A percentile compares a stretch with the other conserved stretches of the same genome.
phyloP scores from a whole-genome alignment of 2,329 filamentous ascomycete genomes.

The Tolypocladium nubicola region DNA sequence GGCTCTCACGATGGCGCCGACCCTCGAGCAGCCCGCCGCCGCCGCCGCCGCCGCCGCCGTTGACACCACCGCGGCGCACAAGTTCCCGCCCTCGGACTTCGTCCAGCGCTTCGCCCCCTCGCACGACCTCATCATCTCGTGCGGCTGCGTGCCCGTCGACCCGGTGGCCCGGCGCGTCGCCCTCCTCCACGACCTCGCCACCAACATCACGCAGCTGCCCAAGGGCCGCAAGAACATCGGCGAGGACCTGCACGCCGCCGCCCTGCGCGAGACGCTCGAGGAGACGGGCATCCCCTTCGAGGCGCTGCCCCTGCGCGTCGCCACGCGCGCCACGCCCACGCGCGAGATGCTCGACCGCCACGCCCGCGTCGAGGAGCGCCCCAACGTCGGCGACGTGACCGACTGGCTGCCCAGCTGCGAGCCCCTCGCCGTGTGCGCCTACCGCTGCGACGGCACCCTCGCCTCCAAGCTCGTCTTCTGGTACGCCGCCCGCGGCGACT shows the following conservation, averaged over 20 bases:
- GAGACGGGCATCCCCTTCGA: constrained; percentile 33
- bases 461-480: constrained; percentile 29
- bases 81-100: background rate
- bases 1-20: background rate
- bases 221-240: constrained; percentile 38
- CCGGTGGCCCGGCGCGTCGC: constrained; percentile 23
- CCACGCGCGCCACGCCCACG: constrained; percentile 22
- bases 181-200: constrained; percentile 30
- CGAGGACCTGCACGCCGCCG: constrained; percentile 29
- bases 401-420: constrained; percentile 21
- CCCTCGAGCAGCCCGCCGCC: background rate
- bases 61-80: background rate
- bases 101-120: constrained; percentile 25
- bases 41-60: background rate
- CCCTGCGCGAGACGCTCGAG: constrained; percentile 35
- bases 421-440: constrained; percentile 23
- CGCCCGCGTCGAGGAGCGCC: constrained; percentile 5
- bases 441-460: constrained; percentile 22
- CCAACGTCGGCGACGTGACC: constrained; percentile 13
- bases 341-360: background rate
- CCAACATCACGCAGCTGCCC: constrained; percentile 33
- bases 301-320: constrained; percentile 27
- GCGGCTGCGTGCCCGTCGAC: constrained; percentile 35
- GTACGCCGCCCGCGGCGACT: constrained; percentile 24
- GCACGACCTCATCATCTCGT: constrained; percentile 31